Conservation (phyloP, 139 green algal species). For the Chlorella sp. region DNA sequence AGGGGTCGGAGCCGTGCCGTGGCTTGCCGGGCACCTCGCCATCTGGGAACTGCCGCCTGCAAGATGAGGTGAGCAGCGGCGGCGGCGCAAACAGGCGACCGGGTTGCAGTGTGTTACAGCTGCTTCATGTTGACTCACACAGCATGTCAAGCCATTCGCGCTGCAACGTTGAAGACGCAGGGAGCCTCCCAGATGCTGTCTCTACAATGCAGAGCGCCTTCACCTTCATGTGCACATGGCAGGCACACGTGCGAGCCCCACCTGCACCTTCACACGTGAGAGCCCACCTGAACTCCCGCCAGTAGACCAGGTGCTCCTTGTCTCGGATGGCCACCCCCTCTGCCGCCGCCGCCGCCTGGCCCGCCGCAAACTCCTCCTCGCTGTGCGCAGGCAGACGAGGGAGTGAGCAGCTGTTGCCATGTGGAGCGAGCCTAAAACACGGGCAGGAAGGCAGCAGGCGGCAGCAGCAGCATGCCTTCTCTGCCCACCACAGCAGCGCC, state of each 20-base stretch:
- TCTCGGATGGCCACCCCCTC: conserved; percentile 43
- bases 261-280: no score
- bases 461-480: neutral
- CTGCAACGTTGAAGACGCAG: no score
- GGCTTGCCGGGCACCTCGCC: conserved; percentile 36
- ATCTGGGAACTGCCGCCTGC: conserved; percentile 17
- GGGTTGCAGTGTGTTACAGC: no score
- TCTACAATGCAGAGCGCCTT: neutral
- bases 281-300: conserved; percentile 37
- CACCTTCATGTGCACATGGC: neutral
- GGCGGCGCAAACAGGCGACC: no score
- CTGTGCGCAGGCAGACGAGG: neutral
- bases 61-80: neutral
- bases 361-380: conserved; percentile 10
- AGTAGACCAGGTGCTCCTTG: conserved; percentile 49
- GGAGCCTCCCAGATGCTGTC: neutral
- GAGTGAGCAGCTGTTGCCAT: neutral
- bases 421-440: neutral
- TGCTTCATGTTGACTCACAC: no score
- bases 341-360: neutral
- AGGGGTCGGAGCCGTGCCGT: conserved; percentile 40
- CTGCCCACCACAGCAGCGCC: no score
- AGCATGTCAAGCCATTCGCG: no score
- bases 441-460: neutral
- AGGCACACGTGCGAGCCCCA: no score